These are phyloP conservation scores for Dacryopinax spathularia DNA, from an alignment of 768 basidiomycete genomes.

Conservation along the genomic window DNA sequence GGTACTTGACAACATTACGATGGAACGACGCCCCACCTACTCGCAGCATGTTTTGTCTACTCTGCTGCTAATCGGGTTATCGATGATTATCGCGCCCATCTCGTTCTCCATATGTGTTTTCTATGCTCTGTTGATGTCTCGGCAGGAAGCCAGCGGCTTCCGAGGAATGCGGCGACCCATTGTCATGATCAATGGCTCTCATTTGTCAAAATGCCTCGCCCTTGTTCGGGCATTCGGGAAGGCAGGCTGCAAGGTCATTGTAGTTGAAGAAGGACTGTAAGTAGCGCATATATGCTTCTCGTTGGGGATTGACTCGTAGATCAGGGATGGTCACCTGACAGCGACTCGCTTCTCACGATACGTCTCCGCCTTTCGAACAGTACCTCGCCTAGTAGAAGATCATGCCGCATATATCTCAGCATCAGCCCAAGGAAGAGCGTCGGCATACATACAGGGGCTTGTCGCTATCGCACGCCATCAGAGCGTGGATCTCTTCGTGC, in stretches of 20 bases:
- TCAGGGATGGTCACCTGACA: constrained; percentile 21
- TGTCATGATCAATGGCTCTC: background rate
- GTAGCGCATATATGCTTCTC: background rate
- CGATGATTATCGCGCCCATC: background rate
- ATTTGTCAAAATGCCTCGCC: constrained; percentile 2
- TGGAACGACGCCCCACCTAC: background rate
- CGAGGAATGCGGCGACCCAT: background rate
- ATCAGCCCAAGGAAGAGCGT: constrained; percentile 9
- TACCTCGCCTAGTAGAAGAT: constrained; percentile 11
- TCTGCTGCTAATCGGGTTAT: background rate
- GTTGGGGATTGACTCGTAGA: background rate
- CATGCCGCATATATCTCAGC: constrained; percentile 8
- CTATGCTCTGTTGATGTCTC: background rate
- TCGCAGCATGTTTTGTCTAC: background rate
- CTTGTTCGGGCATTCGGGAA: constrained; percentile 20
- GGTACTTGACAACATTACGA: background rate
- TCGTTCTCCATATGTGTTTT: background rate
- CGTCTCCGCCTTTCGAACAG: constrained; percentile 18
- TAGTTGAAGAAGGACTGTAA: constrained; percentile 21
- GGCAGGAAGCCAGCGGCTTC: too few relatives aligned
- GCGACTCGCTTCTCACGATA: constrained; percentile 20
- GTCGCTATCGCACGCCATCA: constrained; percentile 17
- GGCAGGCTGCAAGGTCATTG: constrained; percentile 22
- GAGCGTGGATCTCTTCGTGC: constrained; percentile 20
- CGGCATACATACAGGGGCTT: constrained; percentile 17